Base-by-base conservation (phyloP, 2,329 filamentous ascomycete species). In the Talaromyces sp. region DNA sequence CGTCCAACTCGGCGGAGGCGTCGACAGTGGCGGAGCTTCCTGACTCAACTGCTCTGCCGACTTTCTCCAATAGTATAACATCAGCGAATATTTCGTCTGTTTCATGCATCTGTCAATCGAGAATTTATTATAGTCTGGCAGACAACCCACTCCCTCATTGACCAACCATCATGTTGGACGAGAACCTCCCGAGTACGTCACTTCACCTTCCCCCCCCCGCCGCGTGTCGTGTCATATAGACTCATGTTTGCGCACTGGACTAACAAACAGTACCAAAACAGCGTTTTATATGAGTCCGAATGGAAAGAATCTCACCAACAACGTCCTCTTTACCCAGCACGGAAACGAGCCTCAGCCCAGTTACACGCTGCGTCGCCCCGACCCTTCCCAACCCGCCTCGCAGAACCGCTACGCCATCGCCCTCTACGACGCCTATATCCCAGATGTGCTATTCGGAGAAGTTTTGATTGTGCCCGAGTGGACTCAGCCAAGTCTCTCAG, bases 351-450 rank as follows among this genome's bases (percentile, higher is more conserved):
- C 91, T 0, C 79, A 84, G 27, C 87, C 92, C 12, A 87, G 90
- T 58, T 98, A 98, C 76, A 82, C 89, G n/a, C 81, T 97, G 36
- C 87, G 89, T 67, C 88, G 90, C 66, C 85, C 88, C 63, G 87
- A 95, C 70, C 90, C 92, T 1, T 75, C 85, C n/a, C 78, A 86
- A 7, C 84, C 88, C 50, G 81, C 82, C 10, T 87, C 91, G 30
- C 88, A 85, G 72, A 95, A 94, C 77, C 90, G 89, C 75, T 99
- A 97, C 75, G 93, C 90, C 47, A 85, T 90, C 63, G 94, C 91
- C 44, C 83, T 98, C 2, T 90, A 90, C 75, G 94, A 98, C 73
- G 88, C 91, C 28, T 88, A 88, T 76, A 88, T 89, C 67, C 84
- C 89, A 0, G 90, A 92, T 33, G 86, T 98, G 61, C 81, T 98